Evolutionary conservation across 768 basidiomycete species (phyloP), one percentile per base, ranked within the genome.

Genomic region (Sarcodon aspratus): DNA sequence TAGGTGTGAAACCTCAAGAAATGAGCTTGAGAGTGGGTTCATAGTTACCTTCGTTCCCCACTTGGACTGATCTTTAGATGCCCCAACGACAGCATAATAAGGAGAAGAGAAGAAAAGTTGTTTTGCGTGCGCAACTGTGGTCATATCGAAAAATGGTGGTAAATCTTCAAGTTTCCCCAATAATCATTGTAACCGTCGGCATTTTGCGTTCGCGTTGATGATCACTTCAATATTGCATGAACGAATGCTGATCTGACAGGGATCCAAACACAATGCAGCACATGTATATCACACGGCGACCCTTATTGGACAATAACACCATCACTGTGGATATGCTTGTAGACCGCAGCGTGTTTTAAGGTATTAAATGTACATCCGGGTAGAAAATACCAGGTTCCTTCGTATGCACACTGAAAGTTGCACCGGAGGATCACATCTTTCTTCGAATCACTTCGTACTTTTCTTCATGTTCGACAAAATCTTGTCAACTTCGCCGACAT

Each of bases 51-150:
- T 85, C 48, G 85, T 87, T 32, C 90, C 89, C 60, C 70, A 87
- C 67, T 91, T 92, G 49, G 68, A 69, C 57, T 76, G 72, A 63
- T 91, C 82, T 53, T 80, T 89, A 40, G 85, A 90, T 4, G 87
- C 87, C 18, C 90, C 89, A 11, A 88, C 78, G 27, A 92, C 88
- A 33, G 87, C 90, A 49, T 74, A 93, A 52, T 68, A 60, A 6
- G 81, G 69, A 10, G 78, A 74, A 7, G 74, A 68, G 37, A 91
- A 61, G 64, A 91, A 91, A 36, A 60, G 56, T 38, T 61, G 64
- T 55, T 72, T 66, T 50, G 75, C 74, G 50, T 80, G 70, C 38
- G 68, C 57, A n/a, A 54, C 47, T 32, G 55, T 53, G 66, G 53
- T 9, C 55, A 58, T 61, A 46, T 46, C 49, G 37, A 44, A 15